Evolutionary conservation across 2,329 filamentous ascomycete species (phyloP).

Genomic region (Aureobasidium sp.): DNA sequence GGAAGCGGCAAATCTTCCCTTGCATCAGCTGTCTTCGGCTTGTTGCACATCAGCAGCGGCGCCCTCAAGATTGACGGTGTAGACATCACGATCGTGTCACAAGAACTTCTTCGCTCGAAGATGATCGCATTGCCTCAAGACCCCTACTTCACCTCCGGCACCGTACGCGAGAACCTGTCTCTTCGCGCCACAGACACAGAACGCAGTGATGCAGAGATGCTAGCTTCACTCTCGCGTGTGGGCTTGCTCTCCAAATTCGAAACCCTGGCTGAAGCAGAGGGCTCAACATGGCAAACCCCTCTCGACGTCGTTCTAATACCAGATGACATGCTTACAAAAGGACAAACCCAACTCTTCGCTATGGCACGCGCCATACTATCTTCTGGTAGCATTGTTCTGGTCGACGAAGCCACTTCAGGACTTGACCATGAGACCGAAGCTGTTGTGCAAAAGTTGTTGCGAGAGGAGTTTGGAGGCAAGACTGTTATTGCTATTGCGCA

Average conservation of each 20-base stretch:
- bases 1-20: constrained; percentile 47
- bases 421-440: constrained; percentile 21
- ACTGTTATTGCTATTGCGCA: constrained; percentile 54
- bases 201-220: constrained; percentile 32
- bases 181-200: constrained; percentile 24
- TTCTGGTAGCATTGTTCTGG: constrained; percentile 34
- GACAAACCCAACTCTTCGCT: constrained; percentile 43
- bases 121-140: constrained; percentile 45
- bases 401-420: constrained; percentile 35
- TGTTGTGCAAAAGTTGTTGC: constrained; percentile 24
- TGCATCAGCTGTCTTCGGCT: constrained; percentile 39
- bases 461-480: constrained; percentile 43
- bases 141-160: constrained; percentile 40
- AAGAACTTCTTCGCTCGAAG: constrained; percentile 36
- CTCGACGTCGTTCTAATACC: constrained; percentile 12
- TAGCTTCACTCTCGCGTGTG: constrained; percentile 37
- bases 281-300: background rate
- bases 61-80: constrained; percentile 39
- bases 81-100: constrained; percentile 36
- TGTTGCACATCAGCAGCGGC: constrained; percentile 38
- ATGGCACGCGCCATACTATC: constrained; percentile 39
- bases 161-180: constrained; percentile 41
- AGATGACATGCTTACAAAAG: constrained; percentile 29
- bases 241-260: constrained; percentile 35
- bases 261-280: constrained; percentile 18